A percentile compares a stretch with the other conserved stretches of the same genome.
These are phyloP conservation scores for Starmera dryadoides DNA, from an alignment of 805 yeast species.

Conservation along the genomic window DNA sequence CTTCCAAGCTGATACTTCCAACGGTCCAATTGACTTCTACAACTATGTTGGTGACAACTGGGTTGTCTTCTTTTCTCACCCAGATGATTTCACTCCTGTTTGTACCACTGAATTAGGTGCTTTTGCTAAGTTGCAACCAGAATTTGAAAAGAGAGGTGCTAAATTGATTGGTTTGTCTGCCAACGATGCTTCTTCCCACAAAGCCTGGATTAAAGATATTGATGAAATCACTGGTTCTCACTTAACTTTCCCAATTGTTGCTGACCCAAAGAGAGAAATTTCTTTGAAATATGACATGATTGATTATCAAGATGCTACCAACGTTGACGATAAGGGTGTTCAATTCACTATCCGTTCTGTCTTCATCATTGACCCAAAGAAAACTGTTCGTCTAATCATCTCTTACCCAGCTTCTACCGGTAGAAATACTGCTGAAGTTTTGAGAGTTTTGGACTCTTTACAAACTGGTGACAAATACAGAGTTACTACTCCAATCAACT, in stretches of 20 bases:
- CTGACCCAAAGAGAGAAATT: conserved; percentile 55
- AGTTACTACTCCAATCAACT: conserved; percentile 63
- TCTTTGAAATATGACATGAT: conserved; percentile 63
- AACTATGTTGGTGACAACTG: conserved; percentile 54
- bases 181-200: conserved; percentile 54
- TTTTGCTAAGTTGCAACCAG: conserved; percentile 63
- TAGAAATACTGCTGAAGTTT: conserved; percentile 68
- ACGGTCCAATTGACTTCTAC: conserved; percentile 58
- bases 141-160: conserved; percentile 56
- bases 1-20: conserved; percentile 55
- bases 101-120: conserved; percentile 79
- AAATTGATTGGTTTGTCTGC: conserved; percentile 65
- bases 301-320: conserved; percentile 61
- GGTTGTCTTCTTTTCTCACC: conserved; percentile 67
- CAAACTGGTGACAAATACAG: conserved; percentile 57
- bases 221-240: conserved; percentile 57
- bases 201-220: conserved; percentile 65
- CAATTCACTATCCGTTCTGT: conserved; percentile 68
- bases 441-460: conserved; percentile 63
- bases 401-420: conserved; percentile 72
- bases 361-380: conserved; percentile 61
- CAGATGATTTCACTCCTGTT: conserved; percentile 74
- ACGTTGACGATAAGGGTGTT: conserved; percentile 56
- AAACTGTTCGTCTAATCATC: conserved; percentile 54
- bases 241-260: conserved; percentile 59